Base-by-base conservation (phyloP, 176 grass and related monocot species). In the Aegilops bicornis region DNA sequence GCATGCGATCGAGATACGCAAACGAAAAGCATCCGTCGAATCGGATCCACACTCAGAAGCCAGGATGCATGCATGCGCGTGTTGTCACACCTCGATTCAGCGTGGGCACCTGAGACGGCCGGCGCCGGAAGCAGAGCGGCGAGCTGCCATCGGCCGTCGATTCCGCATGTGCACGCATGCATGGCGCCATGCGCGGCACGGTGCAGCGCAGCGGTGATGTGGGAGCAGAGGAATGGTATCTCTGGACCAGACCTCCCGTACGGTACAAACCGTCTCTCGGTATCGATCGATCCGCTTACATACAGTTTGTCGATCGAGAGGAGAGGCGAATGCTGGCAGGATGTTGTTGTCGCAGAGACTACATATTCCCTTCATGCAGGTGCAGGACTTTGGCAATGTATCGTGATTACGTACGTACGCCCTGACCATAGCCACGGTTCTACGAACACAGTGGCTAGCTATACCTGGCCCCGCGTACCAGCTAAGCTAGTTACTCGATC, bases 111-210 rank as follows among this genome's bases (percentile, higher is more conserved):
- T 69, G 66, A 35, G 56, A 11, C 11, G 82, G 71, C 70, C 24
- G 78, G 60, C 25, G 54, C 70, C n/a, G 73, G 73, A 45, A 35
- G 80, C 81, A 54, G 47, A 88, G 79, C 48, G 64, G 17, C 54
- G 20, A 62, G 74, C 48, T 22, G 74, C 73, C 10, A 62, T 19
- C 9, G 22, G 29, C 48, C 6, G 40, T 25, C 2, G 64, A 33
- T 11, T 68, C 54, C 48, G 22, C 3, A 1, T 9, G 42, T 39
- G 78, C 52, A 15, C 33, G 66, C 67, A 64, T 22, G 70, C 76
- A 78, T 78, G 50, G 33, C 58, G 16, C 56, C 63, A 64, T 64
- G 63, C 63, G 63, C 63, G 63, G 30, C 30, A 15, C 30, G 30
- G 15, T 3, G 30, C 36, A 56, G 64, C 15, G 30, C 36, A 66